Conservation (phyloP, 345 rosid species). For the Odontarrhena argentea region DNA sequence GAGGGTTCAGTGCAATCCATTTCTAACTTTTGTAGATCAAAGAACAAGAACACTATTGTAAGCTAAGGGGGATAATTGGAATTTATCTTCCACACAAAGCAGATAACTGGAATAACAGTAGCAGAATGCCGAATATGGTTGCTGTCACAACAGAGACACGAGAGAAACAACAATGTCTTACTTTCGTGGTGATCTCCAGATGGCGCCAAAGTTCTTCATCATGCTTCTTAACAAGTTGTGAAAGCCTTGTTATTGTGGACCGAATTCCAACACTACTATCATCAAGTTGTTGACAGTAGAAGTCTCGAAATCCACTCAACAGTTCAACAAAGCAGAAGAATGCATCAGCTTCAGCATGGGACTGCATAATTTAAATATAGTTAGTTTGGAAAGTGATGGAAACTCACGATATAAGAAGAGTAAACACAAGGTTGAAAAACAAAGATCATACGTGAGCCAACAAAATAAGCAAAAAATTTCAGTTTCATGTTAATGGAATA, state of each 20-base stretch:
- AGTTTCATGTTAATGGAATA: background rate
- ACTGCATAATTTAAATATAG: constrained; percentile 41
- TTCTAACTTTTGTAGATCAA: background rate
- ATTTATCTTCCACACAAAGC: constrained; percentile 1
- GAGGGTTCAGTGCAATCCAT: background rate
- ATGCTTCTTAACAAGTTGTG: constrained; percentile 82
- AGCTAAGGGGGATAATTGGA: background rate
- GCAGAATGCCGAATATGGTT: background rate
- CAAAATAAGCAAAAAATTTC: background rate
- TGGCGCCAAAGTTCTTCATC: constrained; percentile 99
- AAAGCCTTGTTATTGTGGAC: constrained; percentile 77
- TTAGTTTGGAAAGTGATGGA: constrained; percentile 2
- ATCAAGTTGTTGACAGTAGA: constrained; percentile 97
- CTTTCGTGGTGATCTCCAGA: constrained; percentile 94
- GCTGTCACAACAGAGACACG: background rate
- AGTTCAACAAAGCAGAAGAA: constrained; percentile 87
- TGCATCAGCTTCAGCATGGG: constrained; percentile 43
- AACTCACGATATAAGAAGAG: constrained; percentile 5
- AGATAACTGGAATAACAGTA: background rate
- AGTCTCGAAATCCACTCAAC: constrained; percentile 93
- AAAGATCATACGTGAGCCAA: background rate
- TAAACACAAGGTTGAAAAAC: constrained; percentile 5
- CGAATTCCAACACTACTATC: constrained; percentile 96
- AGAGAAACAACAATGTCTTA: constrained; percentile 41
- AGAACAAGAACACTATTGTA: constrained; percentile 4